phyloP scores from a whole-genome alignment of 345 rosid species.

The Reutealis trisperma region DNA sequence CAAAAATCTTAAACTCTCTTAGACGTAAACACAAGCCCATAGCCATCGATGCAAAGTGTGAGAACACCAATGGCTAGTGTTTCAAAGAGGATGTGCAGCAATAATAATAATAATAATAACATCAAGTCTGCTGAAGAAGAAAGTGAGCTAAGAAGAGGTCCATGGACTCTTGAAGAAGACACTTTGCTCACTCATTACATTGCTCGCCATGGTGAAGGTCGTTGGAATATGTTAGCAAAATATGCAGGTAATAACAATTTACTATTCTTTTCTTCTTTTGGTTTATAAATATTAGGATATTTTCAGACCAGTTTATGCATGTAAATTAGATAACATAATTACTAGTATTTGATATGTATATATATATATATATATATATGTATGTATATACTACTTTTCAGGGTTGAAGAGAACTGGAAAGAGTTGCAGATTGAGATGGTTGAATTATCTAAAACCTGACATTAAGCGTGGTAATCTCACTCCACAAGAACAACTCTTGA shows the following conservation, averaged over 20 bases:
- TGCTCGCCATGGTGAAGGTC: slow-evolving; percentile 83
- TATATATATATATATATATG: no score
- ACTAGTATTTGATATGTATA: background rate
- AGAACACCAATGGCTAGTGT: slow-evolving; percentile 19
- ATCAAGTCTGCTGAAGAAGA: slow-evolving; percentile 42
- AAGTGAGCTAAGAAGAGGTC: slow-evolving; percentile 74
- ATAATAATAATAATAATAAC: no score
- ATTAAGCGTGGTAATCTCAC: slow-evolving; percentile 92
- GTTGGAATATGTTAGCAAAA: slow-evolving; percentile 91
- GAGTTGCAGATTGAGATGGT: slow-evolving; percentile 94
- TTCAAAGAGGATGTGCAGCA: slow-evolving; percentile 23
- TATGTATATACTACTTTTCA: no score
- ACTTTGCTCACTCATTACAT: slow-evolving; percentile 85
- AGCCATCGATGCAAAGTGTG: slow-evolving; percentile 3
- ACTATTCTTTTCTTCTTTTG: no score
- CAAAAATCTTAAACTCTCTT: background rate
- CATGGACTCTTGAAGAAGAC: slow-evolving; percentile 96
- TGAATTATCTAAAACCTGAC: slow-evolving; percentile 89
- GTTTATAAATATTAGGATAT: no score
- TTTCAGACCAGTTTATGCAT: no score
- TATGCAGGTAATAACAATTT: slow-evolving; percentile 56
- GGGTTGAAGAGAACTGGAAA: slow-evolving; percentile 94
- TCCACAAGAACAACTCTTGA: slow-evolving; percentile 92
- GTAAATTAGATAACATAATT: no score
- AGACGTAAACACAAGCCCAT: background rate